Base-by-base conservation (phyloP, 164 flowering plant species). In the Vitis riparia region DNA sequence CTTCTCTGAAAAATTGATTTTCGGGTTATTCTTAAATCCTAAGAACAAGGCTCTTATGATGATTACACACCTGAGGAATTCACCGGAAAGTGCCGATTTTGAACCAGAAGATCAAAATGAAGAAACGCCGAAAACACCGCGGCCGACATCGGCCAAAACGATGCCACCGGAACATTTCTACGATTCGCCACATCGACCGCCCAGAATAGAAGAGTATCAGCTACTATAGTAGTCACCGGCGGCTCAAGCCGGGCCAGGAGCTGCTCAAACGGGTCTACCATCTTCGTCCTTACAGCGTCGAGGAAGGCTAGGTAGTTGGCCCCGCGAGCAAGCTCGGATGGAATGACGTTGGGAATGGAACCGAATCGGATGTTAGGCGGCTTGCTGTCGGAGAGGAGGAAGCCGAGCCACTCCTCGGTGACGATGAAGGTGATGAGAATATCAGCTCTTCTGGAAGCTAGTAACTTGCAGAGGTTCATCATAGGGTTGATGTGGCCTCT, bases 401-500 rank as follows among this genome's bases (percentile, higher is more conserved):
- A 55, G 62, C 66, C 66, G 14, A 65, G 62, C 77, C 73, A 75
- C 63, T 75, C 77, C 15, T 75, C 77, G 15, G 77, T 72, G 68
- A 71, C 67, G 11, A 77, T 73, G 55, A 77, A 69, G 29, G 77
- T 69, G 68, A 77, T 48, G 66, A 59, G 29, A 30, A 73, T 27
- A 13, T 67, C 44, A 16, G 51, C 51, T 23, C 51, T 50, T 13
- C n/a, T 58, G 8, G 70, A 16, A 37, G 29, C 60, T 5, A 72
- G 61, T 23, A 51, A 1, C 68, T 75, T 82, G 79, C 88, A 86
- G 71, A 88, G 62, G 81, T 81, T 82, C 80, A 88, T 81, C 88
- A 88, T 79, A 48, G 90, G 84, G 67, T 88, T 88, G 69, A 88
- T 69, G 78, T 88, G 92, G 72, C 92, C 92, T 52, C 87, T 57